Percentiles rank a stretch among this genome's conserved stretches.
Evolutionary conservation across 164 flowering plant genomes (phyloP).

Genomic region (Annona cherimola): DNA sequence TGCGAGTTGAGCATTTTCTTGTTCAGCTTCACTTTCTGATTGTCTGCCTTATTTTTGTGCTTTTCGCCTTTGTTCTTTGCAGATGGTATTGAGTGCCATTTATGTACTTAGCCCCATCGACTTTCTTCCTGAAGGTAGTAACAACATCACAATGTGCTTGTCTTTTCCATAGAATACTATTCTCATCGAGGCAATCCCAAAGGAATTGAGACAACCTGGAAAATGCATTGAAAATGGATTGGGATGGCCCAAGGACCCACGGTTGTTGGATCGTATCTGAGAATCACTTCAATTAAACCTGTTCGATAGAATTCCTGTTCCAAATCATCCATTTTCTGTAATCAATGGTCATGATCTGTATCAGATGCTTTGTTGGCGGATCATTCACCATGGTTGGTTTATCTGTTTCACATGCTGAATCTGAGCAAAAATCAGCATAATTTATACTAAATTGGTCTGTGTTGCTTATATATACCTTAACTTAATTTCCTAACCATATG

Average conservation of each 20-base stretch:
- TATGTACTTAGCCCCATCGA: constrained; percentile 83
- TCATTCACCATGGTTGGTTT: background rate
- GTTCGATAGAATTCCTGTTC: background rate
- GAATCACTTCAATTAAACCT: background rate
- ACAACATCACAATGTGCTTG: background rate
- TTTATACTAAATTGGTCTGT: background rate
- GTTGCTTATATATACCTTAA: background rate
- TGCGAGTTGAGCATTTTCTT: background rate
- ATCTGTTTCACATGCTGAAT: background rate
- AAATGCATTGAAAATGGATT: background rate
- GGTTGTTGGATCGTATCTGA: background rate
- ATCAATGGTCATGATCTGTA: no score
- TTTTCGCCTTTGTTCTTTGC: constrained; percentile 14
- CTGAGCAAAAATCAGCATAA: background rate
- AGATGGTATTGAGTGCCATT: constrained; percentile 55
- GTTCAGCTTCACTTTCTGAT: background rate
- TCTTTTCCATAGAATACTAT: background rate
- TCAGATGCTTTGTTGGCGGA: no score
- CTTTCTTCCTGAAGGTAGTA: constrained; percentile 88
- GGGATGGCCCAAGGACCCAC: background rate
- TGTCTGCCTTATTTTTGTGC: background rate
- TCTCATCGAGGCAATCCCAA: background rate
- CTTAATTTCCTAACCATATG: background rate
- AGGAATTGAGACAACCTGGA: background rate
- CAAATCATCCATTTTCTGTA: background rate